A percentile compares a stretch with the other conserved stretches of the same genome.
Evolutionary conservation across 768 basidiomycete species (phyloP).

Genomic region (Russula compacta): DNA sequence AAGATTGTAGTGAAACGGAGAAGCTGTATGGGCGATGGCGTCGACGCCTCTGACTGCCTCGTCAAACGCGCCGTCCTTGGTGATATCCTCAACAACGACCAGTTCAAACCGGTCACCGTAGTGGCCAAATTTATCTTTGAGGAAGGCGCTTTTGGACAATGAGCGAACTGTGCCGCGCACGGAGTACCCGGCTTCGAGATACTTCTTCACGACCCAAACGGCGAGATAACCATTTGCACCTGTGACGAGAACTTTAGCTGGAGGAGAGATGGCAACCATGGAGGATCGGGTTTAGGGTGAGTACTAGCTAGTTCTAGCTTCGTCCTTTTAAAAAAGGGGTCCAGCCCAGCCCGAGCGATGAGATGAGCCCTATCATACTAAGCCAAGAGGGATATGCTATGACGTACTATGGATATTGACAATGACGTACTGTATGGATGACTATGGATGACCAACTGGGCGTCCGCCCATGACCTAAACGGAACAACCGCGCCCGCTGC

Average conservation of each 20-base stretch:
- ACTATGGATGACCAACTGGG: too few species aligned
- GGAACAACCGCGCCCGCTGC: too few species aligned
- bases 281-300: too few species aligned
- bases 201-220: constrained; percentile 43
- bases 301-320: too few species aligned
- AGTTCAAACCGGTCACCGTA: constrained; percentile 54
- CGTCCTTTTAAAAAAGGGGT: too few species aligned
- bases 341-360: too few species aligned
- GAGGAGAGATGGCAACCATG: constrained; percentile 31
- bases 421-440: too few species aligned
- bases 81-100: constrained; percentile 63
- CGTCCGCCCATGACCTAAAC: too few species aligned
- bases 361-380: too few species aligned
- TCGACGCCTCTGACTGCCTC: constrained; percentile 70
- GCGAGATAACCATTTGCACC: constrained; percentile 57
- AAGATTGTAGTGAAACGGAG: constrained; percentile 43
- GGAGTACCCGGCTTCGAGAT: constrained; percentile 53
- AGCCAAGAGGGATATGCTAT: too few species aligned
- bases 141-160: constrained; percentile 45
- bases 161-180: constrained; percentile 64
- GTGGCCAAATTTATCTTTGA: constrained; percentile 43
- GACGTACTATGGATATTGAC: too few species aligned
- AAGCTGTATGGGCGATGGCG: constrained; percentile 61
- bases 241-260: constrained; percentile 40
- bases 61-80: constrained; percentile 56